Conservation (phyloP, 2,329 filamentous ascomycete species). For the Trichophaea hybrida region DNA sequence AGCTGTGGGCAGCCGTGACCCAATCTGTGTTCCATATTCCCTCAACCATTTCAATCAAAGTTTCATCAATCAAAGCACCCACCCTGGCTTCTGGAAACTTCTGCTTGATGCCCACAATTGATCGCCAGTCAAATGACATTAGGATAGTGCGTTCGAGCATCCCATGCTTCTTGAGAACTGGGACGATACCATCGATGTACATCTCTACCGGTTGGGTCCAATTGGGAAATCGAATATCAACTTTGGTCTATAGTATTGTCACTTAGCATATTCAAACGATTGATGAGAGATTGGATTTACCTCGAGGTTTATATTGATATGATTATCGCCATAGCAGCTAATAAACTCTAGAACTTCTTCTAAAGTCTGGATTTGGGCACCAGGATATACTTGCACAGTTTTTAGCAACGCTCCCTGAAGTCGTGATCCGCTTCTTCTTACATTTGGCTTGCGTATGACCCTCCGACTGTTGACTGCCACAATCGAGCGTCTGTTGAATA, state of each 20-base stretch:
- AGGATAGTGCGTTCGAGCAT: slow-evolving; percentile 22
- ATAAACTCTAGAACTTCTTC: slow-evolving; percentile 25
- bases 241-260: slow-evolving; percentile 20
- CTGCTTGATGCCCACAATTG: slow-evolving; percentile 22
- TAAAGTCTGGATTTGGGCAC: slow-evolving; percentile 25
- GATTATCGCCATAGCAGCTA: slow-evolving; percentile 24
- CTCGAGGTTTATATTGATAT: slow-evolving; percentile 24
- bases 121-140: slow-evolving; percentile 26
- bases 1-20: slow-evolving; percentile 16
- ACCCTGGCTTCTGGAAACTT: slow-evolving; percentile 17
- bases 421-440: not conserved
- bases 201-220: slow-evolving; percentile 21
- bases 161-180: slow-evolving; percentile 20
- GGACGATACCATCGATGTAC: slow-evolving; percentile 23
- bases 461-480: slow-evolving; percentile 20
- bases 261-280: not conserved
- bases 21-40: slow-evolving; percentile 20
- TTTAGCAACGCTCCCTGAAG: not conserved
- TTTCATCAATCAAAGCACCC: slow-evolving; percentile 22
- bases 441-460: slow-evolving; percentile 17
- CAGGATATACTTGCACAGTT: slow-evolving; percentile 11
- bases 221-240: slow-evolving; percentile 22
- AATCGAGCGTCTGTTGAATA: slow-evolving; percentile 19
- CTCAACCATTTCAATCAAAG: slow-evolving; percentile 23
- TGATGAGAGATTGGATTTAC: not conserved